Percentiles rank a stretch among this genome's conserved stretches.
phyloP scores from a whole-genome alignment of 2,329 filamentous ascomycete species.

The Coniella lustricola region DNA sequence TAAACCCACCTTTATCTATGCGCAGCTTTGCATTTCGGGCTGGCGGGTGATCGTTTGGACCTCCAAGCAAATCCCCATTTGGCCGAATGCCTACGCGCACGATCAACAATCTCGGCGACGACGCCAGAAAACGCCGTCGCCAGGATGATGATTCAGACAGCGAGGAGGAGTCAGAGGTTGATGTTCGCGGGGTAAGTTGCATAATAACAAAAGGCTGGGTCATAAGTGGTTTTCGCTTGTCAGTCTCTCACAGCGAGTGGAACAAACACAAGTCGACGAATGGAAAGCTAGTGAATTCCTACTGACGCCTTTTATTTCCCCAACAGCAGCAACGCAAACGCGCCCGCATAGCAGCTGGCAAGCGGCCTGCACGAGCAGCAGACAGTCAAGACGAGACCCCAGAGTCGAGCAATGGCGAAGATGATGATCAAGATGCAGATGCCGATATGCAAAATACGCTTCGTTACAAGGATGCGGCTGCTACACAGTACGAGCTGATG shows the following conservation, averaged over 20 bases:
- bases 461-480: conserved; percentile 30
- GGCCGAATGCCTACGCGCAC: conserved; percentile 25
- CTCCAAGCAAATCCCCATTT: background rate
- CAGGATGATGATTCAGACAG: conserved; percentile 27
- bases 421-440: conserved; percentile 24
- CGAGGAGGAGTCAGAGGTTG: conserved; percentile 28
- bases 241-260: background rate
- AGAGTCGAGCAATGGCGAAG: conserved; percentile 20
- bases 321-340: conserved; percentile 30
- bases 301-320: conserved; percentile 16
- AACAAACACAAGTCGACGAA: no score
- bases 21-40: background rate
- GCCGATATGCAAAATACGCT: conserved; percentile 22
- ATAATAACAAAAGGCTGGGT: conserved; percentile 31
- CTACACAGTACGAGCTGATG: conserved; percentile 56
- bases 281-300: background rate
- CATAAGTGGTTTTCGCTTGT: conserved; percentile 26
- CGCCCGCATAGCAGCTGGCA: conserved; percentile 29
- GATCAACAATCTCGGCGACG: conserved; percentile 18
- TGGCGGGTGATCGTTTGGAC: background rate
- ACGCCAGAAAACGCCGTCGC: conserved; percentile 36
- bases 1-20: background rate
- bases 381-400: conserved; percentile 16
- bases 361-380: conserved; percentile 25
- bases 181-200: conserved; percentile 35